A percentile compares a stretch with the other conserved stretches of the same genome.
Conservation (phyloP, 305 asterid species). For the Ajuga reptans region DNA sequence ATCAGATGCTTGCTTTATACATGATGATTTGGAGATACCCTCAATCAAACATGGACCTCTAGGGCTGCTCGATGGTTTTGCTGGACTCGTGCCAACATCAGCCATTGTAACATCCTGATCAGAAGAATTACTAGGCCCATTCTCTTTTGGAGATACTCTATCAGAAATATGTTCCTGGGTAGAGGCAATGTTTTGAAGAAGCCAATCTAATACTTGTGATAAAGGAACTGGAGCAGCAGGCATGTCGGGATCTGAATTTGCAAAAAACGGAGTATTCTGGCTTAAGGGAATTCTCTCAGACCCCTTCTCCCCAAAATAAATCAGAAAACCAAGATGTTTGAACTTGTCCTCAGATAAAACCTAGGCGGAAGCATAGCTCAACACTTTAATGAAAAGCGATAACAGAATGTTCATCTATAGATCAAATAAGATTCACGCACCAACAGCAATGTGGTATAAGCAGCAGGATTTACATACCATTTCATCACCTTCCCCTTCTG, state of each 20-base stretch:
- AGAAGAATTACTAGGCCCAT: conserved; percentile 49
- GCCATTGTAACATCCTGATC: conserved; percentile 87
- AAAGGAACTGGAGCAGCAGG: conserved; percentile 91
- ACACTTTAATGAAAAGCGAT: conserved; percentile 11
- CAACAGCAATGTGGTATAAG: conserved; percentile 8
- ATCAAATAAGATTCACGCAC: not conserved
- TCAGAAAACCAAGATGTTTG: conserved; percentile 74
- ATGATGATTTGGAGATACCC: conserved; percentile 83
- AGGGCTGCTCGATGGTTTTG: conserved; percentile 45
- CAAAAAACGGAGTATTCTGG: conserved; percentile 85
- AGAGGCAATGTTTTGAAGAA: conserved; percentile 63
- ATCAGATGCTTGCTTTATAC: conserved; percentile 75
- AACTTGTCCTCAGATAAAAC: conserved; percentile 72
- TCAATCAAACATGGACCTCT: conserved; percentile 82
- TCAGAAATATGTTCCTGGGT: conserved; percentile 70
- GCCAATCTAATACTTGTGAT: conserved; percentile 84
- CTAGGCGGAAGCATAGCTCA: conserved; percentile 33
- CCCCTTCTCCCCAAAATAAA: conserved; percentile 78
- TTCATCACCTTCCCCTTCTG: conserved; percentile 68
- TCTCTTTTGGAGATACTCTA: conserved; percentile 71
- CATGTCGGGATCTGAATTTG: conserved; percentile 95
- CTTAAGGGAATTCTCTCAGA: conserved; percentile 62
- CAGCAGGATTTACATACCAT: conserved; percentile 45
- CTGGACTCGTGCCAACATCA: conserved; percentile 49
- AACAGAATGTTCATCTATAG: not conserved